These are phyloP conservation scores for Annulohypoxylon bovei DNA, from an alignment of 495 filamentous ascomycete genomes.

Conservation along the genomic window DNA sequence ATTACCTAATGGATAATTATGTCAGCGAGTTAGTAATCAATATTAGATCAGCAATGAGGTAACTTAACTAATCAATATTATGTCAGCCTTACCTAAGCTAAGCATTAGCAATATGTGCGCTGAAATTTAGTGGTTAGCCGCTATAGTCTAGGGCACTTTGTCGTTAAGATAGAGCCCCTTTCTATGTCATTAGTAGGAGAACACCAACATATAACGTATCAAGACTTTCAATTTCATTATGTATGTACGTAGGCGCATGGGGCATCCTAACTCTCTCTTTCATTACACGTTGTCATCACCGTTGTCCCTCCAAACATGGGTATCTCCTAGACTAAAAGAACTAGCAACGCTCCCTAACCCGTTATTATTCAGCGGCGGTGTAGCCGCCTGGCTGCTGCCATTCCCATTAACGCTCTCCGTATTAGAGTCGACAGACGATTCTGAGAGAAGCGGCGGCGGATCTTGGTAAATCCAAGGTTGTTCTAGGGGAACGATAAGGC, in stretches of 20 bases:
- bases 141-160: background rate
- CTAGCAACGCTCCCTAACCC: slow-evolving; percentile 46
- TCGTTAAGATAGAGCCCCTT: background rate
- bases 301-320: slow-evolving; percentile 63
- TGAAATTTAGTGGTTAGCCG: background rate
- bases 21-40: too few relatives aligned
- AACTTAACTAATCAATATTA: too few relatives aligned
- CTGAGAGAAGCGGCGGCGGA: slow-evolving; percentile 51
- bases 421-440: slow-evolving; percentile 28
- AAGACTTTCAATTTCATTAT: slow-evolving; percentile 28
- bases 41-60: too few relatives aligned
- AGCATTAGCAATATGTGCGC: too few relatives aligned
- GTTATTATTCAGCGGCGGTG: slow-evolving; percentile 11
- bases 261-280: slow-evolving; percentile 20
- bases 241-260: background rate
- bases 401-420: slow-evolving; percentile 25
- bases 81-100: too few relatives aligned
- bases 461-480: slow-evolving; percentile 65
- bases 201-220: background rate
- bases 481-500: slow-evolving; percentile 68
- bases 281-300: slow-evolving; percentile 49
- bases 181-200: background rate
- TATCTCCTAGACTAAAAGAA: slow-evolving; percentile 65
- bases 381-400: slow-evolving; percentile 8
- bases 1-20: too few relatives aligned